Evolutionary conservation across 129 eudicot genomes (phyloP), one percentile per base, ranked within the genome.

Genomic region (Centrapalus pauciflorus): DNA sequence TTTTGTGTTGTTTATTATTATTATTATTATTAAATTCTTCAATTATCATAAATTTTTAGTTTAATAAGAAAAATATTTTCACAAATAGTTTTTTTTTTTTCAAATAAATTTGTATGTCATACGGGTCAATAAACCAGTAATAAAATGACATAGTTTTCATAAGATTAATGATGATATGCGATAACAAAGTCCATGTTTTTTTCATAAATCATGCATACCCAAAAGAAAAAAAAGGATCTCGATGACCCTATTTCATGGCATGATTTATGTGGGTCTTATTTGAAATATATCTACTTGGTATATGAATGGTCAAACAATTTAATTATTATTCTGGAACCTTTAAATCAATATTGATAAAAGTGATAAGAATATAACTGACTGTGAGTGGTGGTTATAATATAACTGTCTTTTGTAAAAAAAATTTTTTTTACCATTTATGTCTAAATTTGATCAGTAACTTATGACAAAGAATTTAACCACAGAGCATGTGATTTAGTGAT

Each of bases 221-320:
- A 45, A 45, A 43, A 32, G 30, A 24, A 45, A 45, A 45, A 43
- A 32, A 41, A 24, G 50, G 5, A 26, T 11, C 7, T 63, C 7
- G 8, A 35, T n/a, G 19, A 25, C 79, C 79, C 23, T 46, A 66
- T 32, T 45, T 75, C 69, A 57, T 30, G 74, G 68, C 79, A 66
- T 75, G 79, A 75, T 75, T 66, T 75, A 46, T 67, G 79, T 66
- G 56, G 32, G 25, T 45, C 37, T 43, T 73, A 54, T 19, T 51
- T 21, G 3, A 34, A 72, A 72, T 55, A 48, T 28, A 35, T 52
- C 55, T 41, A 41, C 55, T 69, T 16, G 34, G 26, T 38, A 16
- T 60, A 34, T 49, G 26, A 74, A 45, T 46, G 56, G 61, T 66
- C 73, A 57, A 65, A 21, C 25, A n/a, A n/a, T n/a, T n/a, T n/a